These are phyloP conservation scores for Daldinia sp. DNA, from an alignment of 2,329 filamentous ascomycete species.

Conservation along the genomic window DNA sequence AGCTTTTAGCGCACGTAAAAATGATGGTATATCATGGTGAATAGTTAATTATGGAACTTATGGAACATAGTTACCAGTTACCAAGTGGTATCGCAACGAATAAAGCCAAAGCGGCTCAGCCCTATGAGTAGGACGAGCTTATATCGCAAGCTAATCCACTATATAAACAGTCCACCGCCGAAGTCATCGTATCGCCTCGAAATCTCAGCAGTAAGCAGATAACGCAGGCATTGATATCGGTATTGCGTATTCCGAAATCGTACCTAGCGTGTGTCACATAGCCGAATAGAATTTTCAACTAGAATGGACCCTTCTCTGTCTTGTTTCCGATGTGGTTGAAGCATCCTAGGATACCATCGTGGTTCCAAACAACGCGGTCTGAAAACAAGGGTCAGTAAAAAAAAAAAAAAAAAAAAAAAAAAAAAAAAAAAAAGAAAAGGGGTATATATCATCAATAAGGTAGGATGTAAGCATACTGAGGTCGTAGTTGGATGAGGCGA, in stretches of 20 bases:
- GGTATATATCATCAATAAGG: not conserved
- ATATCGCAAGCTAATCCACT: slow-evolving; percentile 2
- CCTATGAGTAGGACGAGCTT: not conserved
- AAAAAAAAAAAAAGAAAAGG: too few relatives aligned
- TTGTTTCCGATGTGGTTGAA: slow-evolving; percentile 55
- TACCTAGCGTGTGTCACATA: not conserved
- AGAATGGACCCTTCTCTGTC: slow-evolving; percentile 49
- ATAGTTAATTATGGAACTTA: not conserved
- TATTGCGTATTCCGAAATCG: not conserved
- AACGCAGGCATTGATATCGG: not conserved
- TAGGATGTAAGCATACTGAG: slow-evolving; percentile 45
- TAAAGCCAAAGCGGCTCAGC: not conserved
- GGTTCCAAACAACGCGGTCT: slow-evolving; percentile 55
- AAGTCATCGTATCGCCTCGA: not conserved
- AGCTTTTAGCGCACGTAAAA: not conserved
- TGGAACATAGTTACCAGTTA: too few relatives aligned
- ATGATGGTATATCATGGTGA: too few relatives aligned
- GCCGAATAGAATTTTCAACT: slow-evolving; percentile 6
- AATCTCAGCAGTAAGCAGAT: not conserved
- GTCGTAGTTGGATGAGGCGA: slow-evolving; percentile 44
- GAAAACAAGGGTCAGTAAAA: not conserved
- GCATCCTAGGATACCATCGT: slow-evolving; percentile 55
- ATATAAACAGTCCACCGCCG: not conserved
- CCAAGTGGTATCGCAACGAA: not conserved
- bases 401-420: too few relatives aligned